Percentiles rank a stretch among this genome's conserved stretches.
Conservation (phyloP, 23 red algal species). For the Rhodosorus marinus region DNA sequence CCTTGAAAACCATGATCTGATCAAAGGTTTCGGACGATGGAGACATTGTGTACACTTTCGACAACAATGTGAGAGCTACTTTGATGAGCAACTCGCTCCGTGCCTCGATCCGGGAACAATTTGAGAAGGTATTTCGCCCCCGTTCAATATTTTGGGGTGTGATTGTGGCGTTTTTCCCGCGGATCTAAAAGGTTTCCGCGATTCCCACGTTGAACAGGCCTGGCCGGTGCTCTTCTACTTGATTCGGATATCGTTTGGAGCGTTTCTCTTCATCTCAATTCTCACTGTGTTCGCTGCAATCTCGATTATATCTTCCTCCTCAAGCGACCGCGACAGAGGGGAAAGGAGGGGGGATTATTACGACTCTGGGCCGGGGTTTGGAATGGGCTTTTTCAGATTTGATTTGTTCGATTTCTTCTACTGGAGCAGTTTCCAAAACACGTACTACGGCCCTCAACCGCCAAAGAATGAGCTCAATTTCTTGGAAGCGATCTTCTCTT, state of each 20-base stretch:
- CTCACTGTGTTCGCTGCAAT: slow-evolving; percentile 58
- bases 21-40: slow-evolving; percentile 49
- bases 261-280: slow-evolving; percentile 51
- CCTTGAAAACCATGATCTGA: too few species aligned
- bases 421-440: slow-evolving; percentile 7
- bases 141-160: too few species aligned
- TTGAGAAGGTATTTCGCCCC: too few species aligned
- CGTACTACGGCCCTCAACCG: slow-evolving; percentile 2
- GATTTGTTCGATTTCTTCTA: slow-evolving; percentile 53
- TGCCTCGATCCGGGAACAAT: slow-evolving; percentile 22
- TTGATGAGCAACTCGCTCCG: slow-evolving; percentile 18
- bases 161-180: too few species aligned
- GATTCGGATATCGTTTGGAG: slow-evolving; percentile 62
- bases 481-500: slow-evolving; percentile 82
- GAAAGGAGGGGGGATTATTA: slow-evolving; percentile 15
- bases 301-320: slow-evolving; percentile 8
- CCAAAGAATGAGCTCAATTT: slow-evolving; percentile 37
- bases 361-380: background rate
- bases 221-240: slow-evolving; percentile 37
- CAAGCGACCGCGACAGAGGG: slow-evolving; percentile 9
- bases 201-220: slow-evolving; percentile 16
- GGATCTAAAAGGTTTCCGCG: too few species aligned
- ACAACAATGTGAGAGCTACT: slow-evolving; percentile 20
- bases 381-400: slow-evolving; percentile 35
- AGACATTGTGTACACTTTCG: slow-evolving; percentile 63